A percentile compares a stretch with the other conserved stretches of the same genome.
Conservation (phyloP, 2,329 filamentous ascomycete genomes). For the Exophiala aquamarina region DNA sequence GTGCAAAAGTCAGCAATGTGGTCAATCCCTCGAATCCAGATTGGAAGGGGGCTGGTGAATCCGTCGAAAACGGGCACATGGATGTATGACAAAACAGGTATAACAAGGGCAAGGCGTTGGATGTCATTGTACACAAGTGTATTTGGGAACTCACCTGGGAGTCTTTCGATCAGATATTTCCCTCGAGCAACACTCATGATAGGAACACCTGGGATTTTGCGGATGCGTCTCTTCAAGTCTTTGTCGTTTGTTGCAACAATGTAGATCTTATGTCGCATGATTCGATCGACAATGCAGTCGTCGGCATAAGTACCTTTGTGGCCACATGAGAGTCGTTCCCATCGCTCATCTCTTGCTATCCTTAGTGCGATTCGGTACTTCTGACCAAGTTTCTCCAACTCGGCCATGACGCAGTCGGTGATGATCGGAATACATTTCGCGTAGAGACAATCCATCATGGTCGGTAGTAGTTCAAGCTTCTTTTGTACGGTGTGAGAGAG, state of each 20-base stretch:
- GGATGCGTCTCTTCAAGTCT: constrained; percentile 76
- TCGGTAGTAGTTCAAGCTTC: constrained; percentile 83
- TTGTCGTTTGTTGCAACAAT: constrained; percentile 71
- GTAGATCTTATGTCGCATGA: constrained; percentile 73
- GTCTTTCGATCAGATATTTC: constrained; percentile 91
- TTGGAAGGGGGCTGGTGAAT: too few species aligned
- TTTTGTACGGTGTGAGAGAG: constrained; percentile 85
- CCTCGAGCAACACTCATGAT: constrained; percentile 78
- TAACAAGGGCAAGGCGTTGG: too few species aligned
- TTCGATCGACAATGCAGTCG: constrained; percentile 75
- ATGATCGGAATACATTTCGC: constrained; percentile 89
- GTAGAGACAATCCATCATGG: constrained; percentile 91
- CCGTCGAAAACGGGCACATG: neutral
- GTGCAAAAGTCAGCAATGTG: neutral
- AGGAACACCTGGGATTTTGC: constrained; percentile 73
- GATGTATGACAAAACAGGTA: neutral
- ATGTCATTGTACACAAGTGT: neutral
- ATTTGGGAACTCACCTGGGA: constrained; percentile 60
- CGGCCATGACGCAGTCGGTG: constrained; percentile 77
- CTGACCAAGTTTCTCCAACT: constrained; percentile 83
- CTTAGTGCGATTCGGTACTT: constrained; percentile 85
- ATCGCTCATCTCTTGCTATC: constrained; percentile 86
- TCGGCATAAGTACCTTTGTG: constrained; percentile 89
- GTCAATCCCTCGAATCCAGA: constrained; percentile 3
- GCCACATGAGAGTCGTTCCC: constrained; percentile 80